Evolutionary conservation across 768 basidiomycete genomes (phyloP).

Genomic region (Daedaleopsis sinensis): DNA sequence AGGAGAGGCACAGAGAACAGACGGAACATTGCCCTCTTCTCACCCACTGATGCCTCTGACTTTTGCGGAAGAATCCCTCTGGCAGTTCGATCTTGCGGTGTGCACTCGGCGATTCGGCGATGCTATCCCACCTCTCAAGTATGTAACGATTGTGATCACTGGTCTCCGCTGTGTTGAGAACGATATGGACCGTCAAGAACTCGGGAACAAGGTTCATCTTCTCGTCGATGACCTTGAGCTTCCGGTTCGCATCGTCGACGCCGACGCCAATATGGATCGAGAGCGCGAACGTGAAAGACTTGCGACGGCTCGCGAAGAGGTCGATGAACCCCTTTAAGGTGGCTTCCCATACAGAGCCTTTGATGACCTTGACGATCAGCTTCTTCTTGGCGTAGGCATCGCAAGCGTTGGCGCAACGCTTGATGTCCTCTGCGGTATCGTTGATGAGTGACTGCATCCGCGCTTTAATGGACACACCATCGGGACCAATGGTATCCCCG

Average conservation of each 20-base stretch:
- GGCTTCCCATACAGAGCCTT: slow-evolving; percentile 33
- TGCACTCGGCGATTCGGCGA: too few species aligned
- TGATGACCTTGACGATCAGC: slow-evolving; percentile 34
- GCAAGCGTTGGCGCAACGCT: slow-evolving; percentile 36
- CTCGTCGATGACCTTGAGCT: slow-evolving; percentile 18
- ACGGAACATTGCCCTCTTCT: too few species aligned
- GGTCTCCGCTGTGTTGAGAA: too few species aligned
- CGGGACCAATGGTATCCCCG: slow-evolving; percentile 32
- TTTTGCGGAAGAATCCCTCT: too few species aligned
- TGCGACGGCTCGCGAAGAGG: slow-evolving; percentile 28
- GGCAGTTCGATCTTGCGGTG: too few species aligned
- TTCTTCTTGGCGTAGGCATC: slow-evolving; percentile 38
- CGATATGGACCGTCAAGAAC: slow-evolving; percentile 42
- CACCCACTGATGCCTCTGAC: too few species aligned
- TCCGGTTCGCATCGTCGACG: slow-evolving; percentile 26
- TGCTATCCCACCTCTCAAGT: too few species aligned
- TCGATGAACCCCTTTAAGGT: slow-evolving; percentile 28
- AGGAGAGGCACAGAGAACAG: too few species aligned
- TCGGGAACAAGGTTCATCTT: slow-evolving; percentile 37
- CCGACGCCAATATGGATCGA: slow-evolving; percentile 31
- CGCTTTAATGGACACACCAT: slow-evolving; percentile 38
- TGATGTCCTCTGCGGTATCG: slow-evolving; percentile 34
- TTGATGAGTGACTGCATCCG: slow-evolving; percentile 36
- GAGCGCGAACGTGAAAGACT: slow-evolving; percentile 34
- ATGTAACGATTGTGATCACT: too few species aligned